Percentiles rank a stretch among this genome's conserved stretches.
phyloP scores from a whole-genome alignment of 1,284 basidiomycete genomes.

The Tilletia horrida region DNA sequence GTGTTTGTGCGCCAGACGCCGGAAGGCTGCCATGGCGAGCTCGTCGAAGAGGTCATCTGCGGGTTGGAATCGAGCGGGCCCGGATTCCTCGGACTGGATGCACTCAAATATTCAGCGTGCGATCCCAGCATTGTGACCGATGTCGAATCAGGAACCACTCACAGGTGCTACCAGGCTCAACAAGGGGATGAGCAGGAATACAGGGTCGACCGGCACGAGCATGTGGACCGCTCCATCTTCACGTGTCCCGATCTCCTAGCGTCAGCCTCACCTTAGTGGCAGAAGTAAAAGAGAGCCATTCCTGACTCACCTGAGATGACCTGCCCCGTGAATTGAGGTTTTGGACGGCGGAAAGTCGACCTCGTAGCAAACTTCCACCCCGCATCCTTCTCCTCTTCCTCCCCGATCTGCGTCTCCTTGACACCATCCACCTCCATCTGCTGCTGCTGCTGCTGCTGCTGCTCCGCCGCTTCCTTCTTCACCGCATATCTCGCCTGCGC shows the following conservation, averaged over 20 bases:
- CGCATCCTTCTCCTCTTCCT: not conserved
- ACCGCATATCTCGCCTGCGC: not conserved
- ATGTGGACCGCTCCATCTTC: conserved; percentile 9
- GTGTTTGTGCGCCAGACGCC: conserved; percentile 14
- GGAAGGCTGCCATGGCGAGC: conserved; percentile 11
- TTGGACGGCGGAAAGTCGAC: not conserved
- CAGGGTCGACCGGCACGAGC: conserved; percentile 6
- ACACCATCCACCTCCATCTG: too few relatives aligned
- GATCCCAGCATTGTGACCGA: not conserved
- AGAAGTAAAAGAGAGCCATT: not conserved
- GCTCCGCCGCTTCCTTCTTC: not conserved
- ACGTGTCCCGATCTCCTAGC: not conserved
- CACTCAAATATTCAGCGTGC: not conserved
- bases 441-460: not conserved
- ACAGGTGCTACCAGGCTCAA: conserved; percentile 5
- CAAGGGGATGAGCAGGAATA: conserved; percentile 16
- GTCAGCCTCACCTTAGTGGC: not conserved
- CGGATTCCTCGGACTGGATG: not conserved
- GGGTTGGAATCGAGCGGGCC: not conserved
- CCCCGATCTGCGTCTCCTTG: conserved; percentile 1
- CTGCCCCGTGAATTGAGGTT: conserved; percentile 3
- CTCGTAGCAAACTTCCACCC: not conserved
- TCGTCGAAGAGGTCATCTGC: conserved; percentile 17
- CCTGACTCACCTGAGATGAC: conserved; percentile 1
- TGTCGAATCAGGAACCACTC: not conserved